Conservation (phyloP, 1,139 yeast genomes). For the Geotrichum candidum region DNA sequence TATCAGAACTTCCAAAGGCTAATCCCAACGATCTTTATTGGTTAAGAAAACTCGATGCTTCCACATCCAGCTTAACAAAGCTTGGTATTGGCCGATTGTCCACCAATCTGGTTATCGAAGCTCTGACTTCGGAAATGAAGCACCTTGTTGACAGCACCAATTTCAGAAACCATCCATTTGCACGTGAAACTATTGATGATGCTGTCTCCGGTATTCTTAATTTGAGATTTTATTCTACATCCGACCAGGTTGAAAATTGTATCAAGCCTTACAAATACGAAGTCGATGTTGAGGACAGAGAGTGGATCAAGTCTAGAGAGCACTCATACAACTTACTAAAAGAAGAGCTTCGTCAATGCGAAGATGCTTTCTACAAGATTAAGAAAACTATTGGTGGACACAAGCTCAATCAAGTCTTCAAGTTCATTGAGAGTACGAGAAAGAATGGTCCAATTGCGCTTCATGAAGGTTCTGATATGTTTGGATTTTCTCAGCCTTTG, state of each 20-base stretch:
- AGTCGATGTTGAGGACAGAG: slow-evolving; percentile 91
- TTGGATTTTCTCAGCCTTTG: slow-evolving; percentile 69
- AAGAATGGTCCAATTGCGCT: slow-evolving; percentile 67
- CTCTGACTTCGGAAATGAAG: slow-evolving; percentile 70
- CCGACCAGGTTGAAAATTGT: slow-evolving; percentile 97
- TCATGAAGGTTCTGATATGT: slow-evolving; percentile 56
- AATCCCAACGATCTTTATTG: slow-evolving; percentile 72
- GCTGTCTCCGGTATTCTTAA: slow-evolving; percentile 79
- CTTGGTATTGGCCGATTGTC: slow-evolving; percentile 90
- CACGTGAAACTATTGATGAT: slow-evolving; percentile 71
- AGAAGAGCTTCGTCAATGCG: slow-evolving; percentile 84
- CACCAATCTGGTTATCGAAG: slow-evolving; percentile 74
- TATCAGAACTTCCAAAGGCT: slow-evolving; percentile 48
- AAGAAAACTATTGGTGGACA: slow-evolving; percentile 74
- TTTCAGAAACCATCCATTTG: slow-evolving; percentile 76
- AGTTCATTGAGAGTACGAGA: slow-evolving; percentile 52
- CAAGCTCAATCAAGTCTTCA: slow-evolving; percentile 75
- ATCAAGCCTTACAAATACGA: slow-evolving; percentile 97
- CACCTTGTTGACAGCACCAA: slow-evolving; percentile 68
- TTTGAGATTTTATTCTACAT: slow-evolving; percentile 78
- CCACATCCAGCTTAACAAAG: slow-evolving; percentile 80
- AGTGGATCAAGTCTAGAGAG: slow-evolving; percentile 79
- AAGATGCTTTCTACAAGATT: slow-evolving; percentile 54
- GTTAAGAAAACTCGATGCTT: slow-evolving; percentile 79
- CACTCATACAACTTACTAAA: slow-evolving; percentile 66